Percentiles rank a stretch among this genome's conserved stretches.
phyloP scores from a whole-genome alignment of 305 asterid genomes.

The Striga hermonthica region DNA sequence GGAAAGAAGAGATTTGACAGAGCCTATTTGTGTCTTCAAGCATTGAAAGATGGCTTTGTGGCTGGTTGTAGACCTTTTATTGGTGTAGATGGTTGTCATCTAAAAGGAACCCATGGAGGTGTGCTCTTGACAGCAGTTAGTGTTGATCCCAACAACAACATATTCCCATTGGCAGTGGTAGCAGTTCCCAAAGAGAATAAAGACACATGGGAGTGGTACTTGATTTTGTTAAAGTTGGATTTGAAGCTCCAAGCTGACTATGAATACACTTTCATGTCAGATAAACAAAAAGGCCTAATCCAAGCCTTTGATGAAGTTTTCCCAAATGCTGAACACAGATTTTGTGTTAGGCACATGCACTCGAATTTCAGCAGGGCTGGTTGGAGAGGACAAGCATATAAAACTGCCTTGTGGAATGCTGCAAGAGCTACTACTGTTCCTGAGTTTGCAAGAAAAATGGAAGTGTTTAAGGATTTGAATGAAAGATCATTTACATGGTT shows the following conservation, averaged over 20 bases:
- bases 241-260: not conserved
- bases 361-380: not conserved
- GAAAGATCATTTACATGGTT: too few species aligned
- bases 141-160: not conserved
- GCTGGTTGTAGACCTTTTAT: not conserved
- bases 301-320: not conserved
- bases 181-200: not conserved
- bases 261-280: not conserved
- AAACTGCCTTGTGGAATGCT: too few species aligned
- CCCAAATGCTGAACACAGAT: not conserved
- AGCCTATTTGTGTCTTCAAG: not conserved
- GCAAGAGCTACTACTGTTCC: too few species aligned
- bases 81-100: not conserved
- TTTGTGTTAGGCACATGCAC: not conserved
- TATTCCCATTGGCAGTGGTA: not conserved
- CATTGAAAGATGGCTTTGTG: not conserved
- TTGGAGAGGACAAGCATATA: too few species aligned
- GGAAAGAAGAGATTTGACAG: not conserved
- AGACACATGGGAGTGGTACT: not conserved
- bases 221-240: not conserved
- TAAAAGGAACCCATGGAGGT: not conserved
- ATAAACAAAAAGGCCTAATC: not conserved
- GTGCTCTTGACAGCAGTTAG: not conserved
- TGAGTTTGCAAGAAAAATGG: too few species aligned
- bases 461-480: too few species aligned